Evolutionary conservation across 1,139 yeast genomes (phyloP), one percentile per base, ranked within the genome.

Genomic region (Pichia sp.): DNA sequence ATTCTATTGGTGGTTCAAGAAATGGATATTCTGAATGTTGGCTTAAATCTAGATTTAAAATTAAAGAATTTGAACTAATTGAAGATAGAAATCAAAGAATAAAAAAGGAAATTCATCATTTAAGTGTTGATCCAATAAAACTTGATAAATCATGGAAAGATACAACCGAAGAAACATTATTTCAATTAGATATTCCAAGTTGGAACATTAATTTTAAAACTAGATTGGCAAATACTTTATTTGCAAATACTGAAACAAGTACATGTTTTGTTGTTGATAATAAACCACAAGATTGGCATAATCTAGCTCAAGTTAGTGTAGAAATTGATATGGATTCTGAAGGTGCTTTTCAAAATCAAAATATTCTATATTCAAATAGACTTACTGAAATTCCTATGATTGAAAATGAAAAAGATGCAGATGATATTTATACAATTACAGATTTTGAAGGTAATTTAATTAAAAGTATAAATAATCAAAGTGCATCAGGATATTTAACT

Each of bases 11-110:
- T 35, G 65, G 69, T 0, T 55, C 56, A 10, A 54, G 73, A 32
- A 60, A 67, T 46, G 79, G 76, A 0, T 55, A 72, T 7, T 63
- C 74, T 7, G 75, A 72, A 52, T 49, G 74, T 36, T 76, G 80
- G 79, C 50, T 67, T 26, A 67, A 66, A 32, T 54, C 61, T 6
- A 47, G 48, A 5, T 48, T 70, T 13, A 45, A 46, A 1, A 56
- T 72, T 16, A 47, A 51, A 10, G 20, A 45, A 1, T 40, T 22
- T 32, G 34, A 45, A 35, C 33, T 45, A 4, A 32, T 42, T 13
- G 45, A 47, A 22, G 32, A 35, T 14, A 31, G 34, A 9, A 34
- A 42, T 15, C 33, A 35, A 13, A 33, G 36, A 21, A 33, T 42
- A 10, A 37, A 34, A 4, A 37, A 31, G 28, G 27, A 38, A 29